These are phyloP conservation scores for Colletotrichum ledebouriae DNA, from an alignment of 2,329 filamentous ascomycete genomes.

Conservation along the genomic window DNA sequence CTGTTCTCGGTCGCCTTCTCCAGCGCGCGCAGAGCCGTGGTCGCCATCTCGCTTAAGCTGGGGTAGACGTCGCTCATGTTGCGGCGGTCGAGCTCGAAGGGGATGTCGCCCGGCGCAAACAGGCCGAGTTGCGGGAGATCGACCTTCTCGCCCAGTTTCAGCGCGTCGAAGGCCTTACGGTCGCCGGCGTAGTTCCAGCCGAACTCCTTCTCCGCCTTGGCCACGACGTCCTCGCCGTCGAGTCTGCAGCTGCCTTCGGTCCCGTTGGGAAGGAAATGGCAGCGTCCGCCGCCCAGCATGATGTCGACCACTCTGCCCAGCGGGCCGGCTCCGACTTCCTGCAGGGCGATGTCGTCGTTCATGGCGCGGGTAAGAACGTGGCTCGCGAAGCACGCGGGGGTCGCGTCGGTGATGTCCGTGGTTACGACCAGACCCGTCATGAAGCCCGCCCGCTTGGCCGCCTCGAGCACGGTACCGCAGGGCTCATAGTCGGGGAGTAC, in stretches of 20 bases:
- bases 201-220: conserved; percentile 78
- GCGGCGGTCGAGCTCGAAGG: conserved; percentile 92
- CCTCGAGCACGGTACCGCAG: conserved; percentile 93
- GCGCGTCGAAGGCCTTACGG: conserved; percentile 80
- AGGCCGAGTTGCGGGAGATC: conserved; percentile 88
- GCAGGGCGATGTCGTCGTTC: conserved; percentile 91
- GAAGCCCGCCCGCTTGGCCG: conserved; percentile 92
- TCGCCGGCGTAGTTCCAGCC: conserved; percentile 85
- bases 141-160: conserved; percentile 75
- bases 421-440: conserved; percentile 95
- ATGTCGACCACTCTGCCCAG: conserved; percentile 90
- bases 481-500: conserved; percentile 87
- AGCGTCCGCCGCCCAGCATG: conserved; percentile 92
- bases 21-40: conserved; percentile 83
- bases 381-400: conserved; percentile 92
- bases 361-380: conserved; percentile 85
- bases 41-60: conserved; percentile 91
- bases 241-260: conserved; percentile 84
- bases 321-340: conserved; percentile 90
- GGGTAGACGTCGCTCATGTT: conserved; percentile 85
- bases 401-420: conserved; percentile 94
- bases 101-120: conserved; percentile 85
- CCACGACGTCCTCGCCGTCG: conserved; percentile 82
- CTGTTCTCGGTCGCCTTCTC: conserved; percentile 84
- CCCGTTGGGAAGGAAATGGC: conserved; percentile 90